Evolutionary conservation across 371 early-diverging fungal species (phyloP).

Genomic region (Lichtheimia ornata): DNA sequence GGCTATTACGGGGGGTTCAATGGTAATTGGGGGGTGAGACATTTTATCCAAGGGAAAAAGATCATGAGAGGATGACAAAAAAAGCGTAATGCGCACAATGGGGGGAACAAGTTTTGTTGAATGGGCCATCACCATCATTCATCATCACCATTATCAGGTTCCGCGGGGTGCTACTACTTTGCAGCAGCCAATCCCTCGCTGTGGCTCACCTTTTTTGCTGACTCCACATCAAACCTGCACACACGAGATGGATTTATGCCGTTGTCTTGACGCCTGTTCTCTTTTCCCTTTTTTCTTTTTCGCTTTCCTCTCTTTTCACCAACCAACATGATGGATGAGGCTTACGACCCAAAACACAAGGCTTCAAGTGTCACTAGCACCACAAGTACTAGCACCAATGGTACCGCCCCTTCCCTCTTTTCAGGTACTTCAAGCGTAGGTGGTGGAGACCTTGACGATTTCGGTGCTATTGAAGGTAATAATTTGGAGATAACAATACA

Average conservation of each 20-base stretch:
- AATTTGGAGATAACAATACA: not conserved
- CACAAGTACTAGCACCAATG: conserved; percentile 15
- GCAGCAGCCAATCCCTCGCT: too few species aligned
- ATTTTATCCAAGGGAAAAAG: too few species aligned
- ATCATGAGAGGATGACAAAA: too few species aligned
- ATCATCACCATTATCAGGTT: too few species aligned
- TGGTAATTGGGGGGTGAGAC: too few species aligned
- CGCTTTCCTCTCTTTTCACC: conserved; percentile 13
- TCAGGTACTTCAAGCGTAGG: conserved; percentile 17
- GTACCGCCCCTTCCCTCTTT: conserved; percentile 22
- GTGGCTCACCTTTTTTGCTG: conserved; percentile 9
- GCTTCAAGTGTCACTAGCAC: conserved; percentile 22
- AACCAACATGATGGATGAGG: conserved; percentile 22
- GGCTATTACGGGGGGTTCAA: too few species aligned
- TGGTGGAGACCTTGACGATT: conserved; percentile 15
- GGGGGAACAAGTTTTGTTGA: too few species aligned
- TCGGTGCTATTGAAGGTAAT: conserved; percentile 20
- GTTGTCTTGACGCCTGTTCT: conserved; percentile 11
- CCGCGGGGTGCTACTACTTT: too few species aligned
- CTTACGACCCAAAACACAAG: conserved; percentile 19
- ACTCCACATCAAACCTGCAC: conserved; percentile 12
- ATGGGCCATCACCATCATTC: too few species aligned
- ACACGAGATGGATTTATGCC: conserved; percentile 11
- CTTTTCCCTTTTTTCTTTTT: conserved; percentile 13
- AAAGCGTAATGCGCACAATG: too few species aligned